phyloP scores from a whole-genome alignment of 2,329 filamentous ascomycete genomes.

The Penicillium corylophilum region DNA sequence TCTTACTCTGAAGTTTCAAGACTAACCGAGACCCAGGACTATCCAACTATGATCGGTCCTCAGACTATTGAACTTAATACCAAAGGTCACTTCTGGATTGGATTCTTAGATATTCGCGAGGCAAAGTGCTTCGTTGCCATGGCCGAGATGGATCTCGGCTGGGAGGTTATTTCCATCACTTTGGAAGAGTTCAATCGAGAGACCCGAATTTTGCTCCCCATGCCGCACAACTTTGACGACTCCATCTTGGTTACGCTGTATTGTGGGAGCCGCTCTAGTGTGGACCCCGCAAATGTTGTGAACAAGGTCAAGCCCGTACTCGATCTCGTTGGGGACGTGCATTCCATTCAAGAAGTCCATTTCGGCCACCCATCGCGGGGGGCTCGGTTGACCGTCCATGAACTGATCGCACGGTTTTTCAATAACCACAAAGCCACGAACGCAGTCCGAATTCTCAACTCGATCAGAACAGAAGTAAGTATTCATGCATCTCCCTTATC shows the following conservation, averaged over 20 bases:
- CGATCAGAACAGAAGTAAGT: conserved; percentile 2
- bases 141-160: background rate
- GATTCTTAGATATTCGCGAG: conserved; percentile 5
- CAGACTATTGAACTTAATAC: conserved; percentile 3
- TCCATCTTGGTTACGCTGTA: conserved; percentile 5
- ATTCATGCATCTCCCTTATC: background rate
- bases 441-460: conserved; percentile 5
- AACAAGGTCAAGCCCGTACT: background rate
- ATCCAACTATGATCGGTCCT: conserved; percentile 4
- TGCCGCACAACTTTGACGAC: conserved; percentile 4
- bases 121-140: background rate
- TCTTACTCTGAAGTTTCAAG: background rate
- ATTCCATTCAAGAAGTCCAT: background rate
- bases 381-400: background rate
- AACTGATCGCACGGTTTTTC: conserved; percentile 2
- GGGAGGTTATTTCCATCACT: background rate
- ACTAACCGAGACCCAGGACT: background rate
- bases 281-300: background rate
- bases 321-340: conserved; percentile 4
- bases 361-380: background rate
- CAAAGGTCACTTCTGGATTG: conserved; percentile 6
- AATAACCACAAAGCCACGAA: conserved; percentile 5
- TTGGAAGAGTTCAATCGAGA: background rate
- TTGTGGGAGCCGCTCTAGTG: background rate
- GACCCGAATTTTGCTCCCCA: background rate